These are phyloP conservation scores for Cryptococcus sp. DNA, from an alignment of 1,284 basidiomycete genomes.

Conservation along the genomic window DNA sequence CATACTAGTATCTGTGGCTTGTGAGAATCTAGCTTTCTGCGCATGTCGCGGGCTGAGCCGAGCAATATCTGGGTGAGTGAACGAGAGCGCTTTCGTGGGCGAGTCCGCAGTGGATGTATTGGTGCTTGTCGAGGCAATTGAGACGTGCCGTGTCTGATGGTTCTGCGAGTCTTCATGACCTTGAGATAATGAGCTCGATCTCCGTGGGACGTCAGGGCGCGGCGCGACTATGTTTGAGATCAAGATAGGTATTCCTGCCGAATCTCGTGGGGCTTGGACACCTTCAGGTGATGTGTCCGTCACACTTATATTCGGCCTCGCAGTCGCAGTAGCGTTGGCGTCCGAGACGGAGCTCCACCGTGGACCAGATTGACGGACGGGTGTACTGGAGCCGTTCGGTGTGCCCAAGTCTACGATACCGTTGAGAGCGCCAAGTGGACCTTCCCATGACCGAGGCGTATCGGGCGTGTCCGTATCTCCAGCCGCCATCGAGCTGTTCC, in stretches of 20 bases:
- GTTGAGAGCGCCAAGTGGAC: constrained; percentile 9
- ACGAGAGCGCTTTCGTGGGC: constrained; percentile 4
- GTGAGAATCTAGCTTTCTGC: not conserved
- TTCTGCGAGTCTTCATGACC: too few relatives aligned
- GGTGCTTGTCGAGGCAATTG: too few relatives aligned
- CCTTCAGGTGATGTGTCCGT: constrained; percentile 1
- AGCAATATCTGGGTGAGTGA: constrained; percentile 14
- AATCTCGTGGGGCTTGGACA: not conserved
- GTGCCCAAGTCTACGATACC: not conserved
- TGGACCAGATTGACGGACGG: not conserved
- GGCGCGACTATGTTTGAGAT: not conserved
- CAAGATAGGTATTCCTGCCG: not conserved
- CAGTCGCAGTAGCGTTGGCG: not conserved
- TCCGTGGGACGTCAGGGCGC: too few relatives aligned
- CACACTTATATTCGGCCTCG: constrained; percentile 6
- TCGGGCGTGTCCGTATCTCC: not conserved
- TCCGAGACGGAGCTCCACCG: constrained; percentile 10
- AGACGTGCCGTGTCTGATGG: too few relatives aligned
- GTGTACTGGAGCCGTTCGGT: not conserved
- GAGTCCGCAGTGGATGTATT: not conserved
- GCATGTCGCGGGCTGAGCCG: constrained; percentile 13
- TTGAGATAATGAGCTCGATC: too few relatives aligned
- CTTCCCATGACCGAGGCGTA: constrained; percentile 16
- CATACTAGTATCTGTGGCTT: not conserved
- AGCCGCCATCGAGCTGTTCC: not conserved